A percentile compares a stretch with the other conserved stretches of the same genome.
phyloP scores from a whole-genome alignment of 164 flowering plant genomes.

The Vitis vinifera region DNA sequence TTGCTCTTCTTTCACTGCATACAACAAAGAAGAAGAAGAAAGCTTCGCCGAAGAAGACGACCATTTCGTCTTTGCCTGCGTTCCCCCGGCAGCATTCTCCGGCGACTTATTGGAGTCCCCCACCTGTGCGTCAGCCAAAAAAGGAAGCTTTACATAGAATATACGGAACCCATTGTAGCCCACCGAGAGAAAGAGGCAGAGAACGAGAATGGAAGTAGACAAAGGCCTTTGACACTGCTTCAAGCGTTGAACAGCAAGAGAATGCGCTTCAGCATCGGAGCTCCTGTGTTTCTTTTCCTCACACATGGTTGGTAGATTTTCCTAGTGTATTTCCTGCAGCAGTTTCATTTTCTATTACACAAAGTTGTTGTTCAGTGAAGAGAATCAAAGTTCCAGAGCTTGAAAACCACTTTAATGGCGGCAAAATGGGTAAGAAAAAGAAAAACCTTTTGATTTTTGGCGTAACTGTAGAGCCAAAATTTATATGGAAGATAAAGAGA shows the following conservation, averaged over 20 bases:
- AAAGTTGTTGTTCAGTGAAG: too few species aligned
- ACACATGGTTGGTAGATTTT: constrained; percentile 5
- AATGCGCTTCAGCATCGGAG: background rate
- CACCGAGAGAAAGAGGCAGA: constrained; percentile 18
- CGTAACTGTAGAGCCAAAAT: too few species aligned
- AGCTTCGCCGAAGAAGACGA: constrained; percentile 19
- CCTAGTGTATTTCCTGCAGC: too few species aligned
- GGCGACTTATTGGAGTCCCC: constrained; percentile 16
- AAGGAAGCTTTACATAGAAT: constrained; percentile 18
- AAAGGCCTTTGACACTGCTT: background rate
- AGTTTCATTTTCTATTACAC: too few species aligned
- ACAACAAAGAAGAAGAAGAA: constrained; percentile 36
- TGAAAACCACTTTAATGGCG: too few species aligned
- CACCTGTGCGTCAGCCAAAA: constrained; percentile 3
- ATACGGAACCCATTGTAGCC: constrained; percentile 23
- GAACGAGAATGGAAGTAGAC: constrained; percentile 21
- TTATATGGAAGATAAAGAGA: too few species aligned
- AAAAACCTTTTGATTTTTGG: too few species aligned
- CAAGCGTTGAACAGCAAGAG: background rate
- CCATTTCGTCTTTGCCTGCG: constrained; percentile 7
- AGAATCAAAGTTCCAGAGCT: too few species aligned
- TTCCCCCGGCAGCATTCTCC: constrained; percentile 14
- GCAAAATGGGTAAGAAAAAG: too few species aligned
- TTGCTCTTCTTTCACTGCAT: constrained; percentile 43
- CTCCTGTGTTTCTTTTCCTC: background rate